A percentile compares a stretch with the other conserved stretches of the same genome.
Evolutionary conservation across 345 rosid genomes (phyloP).

Genomic region (Citrus sp.): DNA sequence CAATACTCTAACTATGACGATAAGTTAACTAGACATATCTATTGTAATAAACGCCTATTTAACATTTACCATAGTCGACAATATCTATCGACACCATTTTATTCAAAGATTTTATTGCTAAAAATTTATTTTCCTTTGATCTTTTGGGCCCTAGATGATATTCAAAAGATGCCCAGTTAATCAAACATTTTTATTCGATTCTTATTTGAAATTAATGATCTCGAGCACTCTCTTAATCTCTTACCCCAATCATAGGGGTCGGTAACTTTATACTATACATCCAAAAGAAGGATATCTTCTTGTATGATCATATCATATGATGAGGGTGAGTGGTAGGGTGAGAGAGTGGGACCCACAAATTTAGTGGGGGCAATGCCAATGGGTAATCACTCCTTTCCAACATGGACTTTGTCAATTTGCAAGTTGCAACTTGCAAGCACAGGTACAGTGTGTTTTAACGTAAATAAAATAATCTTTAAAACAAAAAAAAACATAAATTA

Average conservation of each 20-base stretch:
- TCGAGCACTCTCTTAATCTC: conserved; percentile 9
- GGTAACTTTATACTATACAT: conserved; percentile 6
- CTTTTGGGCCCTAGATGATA: not conserved
- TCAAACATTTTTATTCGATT: not conserved
- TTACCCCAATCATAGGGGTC: conserved; percentile 1
- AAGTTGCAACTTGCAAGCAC: conserved; percentile 11
- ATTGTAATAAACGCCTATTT: too few species aligned
- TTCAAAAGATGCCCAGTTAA: not conserved
- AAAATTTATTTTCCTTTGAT: not conserved
- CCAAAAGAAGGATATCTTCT: conserved; percentile 23
- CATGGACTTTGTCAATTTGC: conserved; percentile 28
- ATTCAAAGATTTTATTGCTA: not conserved
- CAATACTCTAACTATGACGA: not conserved
- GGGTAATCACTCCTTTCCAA: conserved; percentile 32
- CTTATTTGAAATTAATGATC: not conserved
- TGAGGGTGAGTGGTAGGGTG: conserved; percentile 16
- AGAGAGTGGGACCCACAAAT: conserved; percentile 5
- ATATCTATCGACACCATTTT: not conserved
- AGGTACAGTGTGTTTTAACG: not conserved
- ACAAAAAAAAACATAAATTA: not conserved
- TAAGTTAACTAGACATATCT: too few species aligned
- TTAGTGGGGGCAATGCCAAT: conserved; percentile 41
- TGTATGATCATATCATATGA: conserved; percentile 14
- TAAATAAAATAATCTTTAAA: not conserved
- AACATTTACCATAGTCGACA: too few species aligned